Percentiles rank a stretch among this genome's conserved stretches.
Conservation (phyloP, 176 grass and related monocot species). For the Carex kokanica region DNA sequence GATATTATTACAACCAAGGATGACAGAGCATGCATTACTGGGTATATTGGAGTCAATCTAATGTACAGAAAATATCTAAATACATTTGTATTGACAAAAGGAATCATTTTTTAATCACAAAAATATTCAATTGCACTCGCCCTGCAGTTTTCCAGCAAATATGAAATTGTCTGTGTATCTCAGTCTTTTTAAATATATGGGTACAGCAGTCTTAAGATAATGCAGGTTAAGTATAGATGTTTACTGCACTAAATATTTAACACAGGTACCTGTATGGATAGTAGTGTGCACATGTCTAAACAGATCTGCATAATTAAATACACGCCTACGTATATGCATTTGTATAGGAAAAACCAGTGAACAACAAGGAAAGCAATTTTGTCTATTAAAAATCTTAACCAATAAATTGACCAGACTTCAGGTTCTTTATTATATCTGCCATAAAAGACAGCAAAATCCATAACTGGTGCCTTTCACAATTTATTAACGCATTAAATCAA, state of each 20-base stretch:
- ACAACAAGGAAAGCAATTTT: not conserved
- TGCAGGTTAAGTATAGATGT: not conserved
- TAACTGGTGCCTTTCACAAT: not conserved
- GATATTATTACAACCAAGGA: not conserved
- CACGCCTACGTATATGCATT: not conserved
- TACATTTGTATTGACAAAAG: not conserved
- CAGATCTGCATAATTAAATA: not conserved
- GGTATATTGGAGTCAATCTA: not conserved
- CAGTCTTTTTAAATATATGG: not conserved
- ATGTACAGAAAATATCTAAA: not conserved
- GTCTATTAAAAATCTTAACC: constrained; percentile 13
- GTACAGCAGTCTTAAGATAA: not conserved
- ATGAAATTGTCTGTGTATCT: not conserved
- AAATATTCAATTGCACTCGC: not conserved
- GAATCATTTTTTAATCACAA: not conserved
- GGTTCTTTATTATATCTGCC: constrained; percentile 5
- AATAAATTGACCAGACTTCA: not conserved
- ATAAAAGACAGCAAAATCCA: not conserved
- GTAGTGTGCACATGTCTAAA: not conserved
- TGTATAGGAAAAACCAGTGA: not conserved
- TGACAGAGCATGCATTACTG: not conserved
- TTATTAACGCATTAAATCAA: constrained; percentile 11
- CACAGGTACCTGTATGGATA: not conserved
- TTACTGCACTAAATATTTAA: not conserved
- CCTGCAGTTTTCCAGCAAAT: not conserved